A percentile compares a stretch with the other conserved stretches of the same genome.
Evolutionary conservation across 768 basidiomycete species (phyloP).

Genomic region (Lentinula edodes): DNA sequence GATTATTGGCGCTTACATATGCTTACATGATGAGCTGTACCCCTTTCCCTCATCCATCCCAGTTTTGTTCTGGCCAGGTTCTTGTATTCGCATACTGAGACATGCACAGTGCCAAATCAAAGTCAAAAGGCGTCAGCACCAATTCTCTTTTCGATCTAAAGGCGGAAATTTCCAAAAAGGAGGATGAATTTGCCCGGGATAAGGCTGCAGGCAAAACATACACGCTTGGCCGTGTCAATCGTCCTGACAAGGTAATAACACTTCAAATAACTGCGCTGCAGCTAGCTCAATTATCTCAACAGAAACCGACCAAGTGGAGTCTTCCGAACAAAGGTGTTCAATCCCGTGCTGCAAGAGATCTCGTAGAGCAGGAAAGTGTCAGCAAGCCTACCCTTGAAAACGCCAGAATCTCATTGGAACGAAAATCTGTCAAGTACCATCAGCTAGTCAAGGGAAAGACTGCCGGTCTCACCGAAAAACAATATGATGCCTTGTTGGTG

Average conservation of each 20-base stretch:
- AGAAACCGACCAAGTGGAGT: slow-evolving; percentile 80
- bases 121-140: slow-evolving; percentile 64
- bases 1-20: neutral
- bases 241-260: slow-evolving; percentile 59
- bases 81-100: neutral
- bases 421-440: slow-evolving; percentile 78
- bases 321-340: slow-evolving; percentile 72
- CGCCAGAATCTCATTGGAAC: slow-evolving; percentile 63
- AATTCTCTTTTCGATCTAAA: slow-evolving; percentile 82
- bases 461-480: slow-evolving; percentile 69
- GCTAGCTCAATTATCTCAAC: neutral
- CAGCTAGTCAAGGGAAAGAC: slow-evolving; percentile 73
- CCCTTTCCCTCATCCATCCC: neutral
- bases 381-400: slow-evolving; percentile 69
- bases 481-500: slow-evolving; percentile 67
- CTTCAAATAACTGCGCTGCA: neutral
- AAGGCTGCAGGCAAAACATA: slow-evolving; percentile 54
- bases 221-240: slow-evolving; percentile 54
- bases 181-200: slow-evolving; percentile 50
- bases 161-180: slow-evolving; percentile 60
- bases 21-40: no score
- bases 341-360: slow-evolving; percentile 57
- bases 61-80: no score
- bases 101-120: slow-evolving; percentile 49
- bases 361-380: slow-evolving; percentile 57